Conservation (phyloP, 2,329 filamentous ascomycete species). For the Neonectria coccinea region DNA sequence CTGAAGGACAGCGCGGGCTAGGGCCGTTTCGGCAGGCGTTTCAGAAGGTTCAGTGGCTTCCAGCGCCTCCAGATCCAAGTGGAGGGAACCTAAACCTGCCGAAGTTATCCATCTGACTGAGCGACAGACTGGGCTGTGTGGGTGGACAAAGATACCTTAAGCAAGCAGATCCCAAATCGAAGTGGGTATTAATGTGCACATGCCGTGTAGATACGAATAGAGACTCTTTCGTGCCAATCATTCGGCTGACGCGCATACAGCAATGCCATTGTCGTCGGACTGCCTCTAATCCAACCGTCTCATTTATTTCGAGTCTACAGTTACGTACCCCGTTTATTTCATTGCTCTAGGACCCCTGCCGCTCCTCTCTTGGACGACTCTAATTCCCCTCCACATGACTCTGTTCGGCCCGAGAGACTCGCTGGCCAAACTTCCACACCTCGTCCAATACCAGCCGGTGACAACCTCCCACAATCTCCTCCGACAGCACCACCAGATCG, state of each 20-base stretch:
- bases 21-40: constrained; percentile 8
- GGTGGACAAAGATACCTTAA: too few relatives aligned
- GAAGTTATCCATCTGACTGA: background rate
- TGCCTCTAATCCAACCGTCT: background rate
- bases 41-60: constrained; percentile 8
- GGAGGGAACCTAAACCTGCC: too few relatives aligned
- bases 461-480: constrained; percentile 58
- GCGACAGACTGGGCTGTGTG: background rate
- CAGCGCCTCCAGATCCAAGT: background rate
- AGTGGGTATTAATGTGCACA: too few relatives aligned
- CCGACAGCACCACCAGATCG: constrained; percentile 75
- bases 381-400: constrained; percentile 33
- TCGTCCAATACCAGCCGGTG: constrained; percentile 74
- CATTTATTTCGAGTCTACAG: constrained; percentile 4
- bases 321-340: constrained; percentile 2
- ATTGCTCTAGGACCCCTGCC: constrained; percentile 1
- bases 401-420: constrained; percentile 53
- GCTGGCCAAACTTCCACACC: constrained; percentile 82
- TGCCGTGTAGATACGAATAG: background rate
- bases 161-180: too few relatives aligned
- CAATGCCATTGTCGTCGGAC: background rate
- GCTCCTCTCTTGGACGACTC: background rate
- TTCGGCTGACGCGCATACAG: background rate
- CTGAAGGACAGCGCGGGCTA: constrained; percentile 10
- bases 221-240: background rate